These are phyloP conservation scores for Colletotrichum melonis DNA, from an alignment of 2,329 filamentous ascomycete genomes.

Conservation along the genomic window DNA sequence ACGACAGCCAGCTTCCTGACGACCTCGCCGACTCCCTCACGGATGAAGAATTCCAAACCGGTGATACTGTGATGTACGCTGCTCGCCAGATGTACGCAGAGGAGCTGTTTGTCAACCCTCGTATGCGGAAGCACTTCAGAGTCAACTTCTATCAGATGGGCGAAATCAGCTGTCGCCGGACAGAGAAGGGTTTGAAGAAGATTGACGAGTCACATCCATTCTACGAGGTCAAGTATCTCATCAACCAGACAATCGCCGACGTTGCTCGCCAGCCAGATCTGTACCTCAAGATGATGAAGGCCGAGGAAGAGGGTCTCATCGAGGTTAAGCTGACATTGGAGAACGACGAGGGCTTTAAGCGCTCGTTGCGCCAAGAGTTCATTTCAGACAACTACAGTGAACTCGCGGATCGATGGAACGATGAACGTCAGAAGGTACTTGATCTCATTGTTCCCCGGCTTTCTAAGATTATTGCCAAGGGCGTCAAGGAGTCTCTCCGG, in stretches of 20 bases:
- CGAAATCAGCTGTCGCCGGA: constrained; percentile 87
- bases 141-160: constrained; percentile 86
- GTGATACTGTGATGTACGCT: constrained; percentile 79
- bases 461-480: constrained; percentile 85
- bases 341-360: constrained; percentile 79
- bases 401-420: constrained; percentile 94
- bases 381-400: constrained; percentile 96
- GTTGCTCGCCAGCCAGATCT: constrained; percentile 87
- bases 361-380: constrained; percentile 83
- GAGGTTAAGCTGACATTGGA: constrained; percentile 86
- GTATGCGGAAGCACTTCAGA: constrained; percentile 88
- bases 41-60: constrained; percentile 79
- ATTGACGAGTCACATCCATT: constrained; percentile 97
- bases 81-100: constrained; percentile 92
- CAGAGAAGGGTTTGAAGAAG: constrained; percentile 91
- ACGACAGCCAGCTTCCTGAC: constrained; percentile 81
- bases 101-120: constrained; percentile 87
- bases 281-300: constrained; percentile 97
- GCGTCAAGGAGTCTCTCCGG: constrained; percentile 93
- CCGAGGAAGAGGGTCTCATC: constrained; percentile 92
- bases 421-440: constrained; percentile 85
- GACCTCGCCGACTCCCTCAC: constrained; percentile 87
- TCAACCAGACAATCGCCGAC: constrained; percentile 86
- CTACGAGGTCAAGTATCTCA: constrained; percentile 97
- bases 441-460: constrained; percentile 85